Conservation (phyloP, 371 early-diverging fungal genomes). For the Cokeromyces recurvatus region DNA sequence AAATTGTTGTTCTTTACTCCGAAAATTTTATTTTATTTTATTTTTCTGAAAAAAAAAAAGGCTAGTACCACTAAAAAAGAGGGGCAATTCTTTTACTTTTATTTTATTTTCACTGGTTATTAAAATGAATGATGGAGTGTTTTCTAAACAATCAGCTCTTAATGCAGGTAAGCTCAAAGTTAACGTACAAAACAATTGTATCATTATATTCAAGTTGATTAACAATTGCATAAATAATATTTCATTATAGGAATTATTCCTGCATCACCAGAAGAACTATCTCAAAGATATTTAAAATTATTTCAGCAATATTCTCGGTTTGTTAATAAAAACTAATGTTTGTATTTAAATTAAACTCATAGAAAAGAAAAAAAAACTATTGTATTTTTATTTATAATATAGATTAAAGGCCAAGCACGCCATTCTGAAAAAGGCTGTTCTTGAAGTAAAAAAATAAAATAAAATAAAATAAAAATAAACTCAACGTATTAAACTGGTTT, state of each 20-base stretch:
- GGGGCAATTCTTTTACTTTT: too few species aligned
- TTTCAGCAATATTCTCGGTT: slow-evolving; percentile 63
- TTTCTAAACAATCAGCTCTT: slow-evolving; percentile 28
- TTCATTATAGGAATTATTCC: slow-evolving; percentile 31
- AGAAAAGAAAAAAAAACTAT: too few species aligned
- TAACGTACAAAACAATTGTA: neutral
- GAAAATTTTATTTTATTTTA: too few species aligned
- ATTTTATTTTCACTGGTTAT: slow-evolving; percentile 2
- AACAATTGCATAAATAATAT: too few species aligned
- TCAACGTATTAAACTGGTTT: too few species aligned
- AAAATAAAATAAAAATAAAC: too few species aligned
- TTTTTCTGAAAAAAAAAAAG: too few species aligned
- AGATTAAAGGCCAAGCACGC: slow-evolving; percentile 64
- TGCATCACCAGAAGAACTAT: slow-evolving; percentile 54
- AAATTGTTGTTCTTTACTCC: too few species aligned
- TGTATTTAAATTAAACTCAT: too few species aligned
- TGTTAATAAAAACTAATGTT: too few species aligned
- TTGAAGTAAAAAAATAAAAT: slow-evolving; percentile 52
- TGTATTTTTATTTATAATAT: neutral
- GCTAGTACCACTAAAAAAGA: too few species aligned
- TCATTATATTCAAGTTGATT: neutral
- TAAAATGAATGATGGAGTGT: slow-evolving; percentile 34
- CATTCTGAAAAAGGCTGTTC: slow-evolving; percentile 58
- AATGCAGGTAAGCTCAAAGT: slow-evolving; percentile 21
- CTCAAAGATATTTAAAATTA: slow-evolving; percentile 55